Evolutionary conservation across 352 stramenopile genomes (phyloP), one percentile per base, ranked within the genome.

Genomic region (Thalassiosira allenii): DNA sequence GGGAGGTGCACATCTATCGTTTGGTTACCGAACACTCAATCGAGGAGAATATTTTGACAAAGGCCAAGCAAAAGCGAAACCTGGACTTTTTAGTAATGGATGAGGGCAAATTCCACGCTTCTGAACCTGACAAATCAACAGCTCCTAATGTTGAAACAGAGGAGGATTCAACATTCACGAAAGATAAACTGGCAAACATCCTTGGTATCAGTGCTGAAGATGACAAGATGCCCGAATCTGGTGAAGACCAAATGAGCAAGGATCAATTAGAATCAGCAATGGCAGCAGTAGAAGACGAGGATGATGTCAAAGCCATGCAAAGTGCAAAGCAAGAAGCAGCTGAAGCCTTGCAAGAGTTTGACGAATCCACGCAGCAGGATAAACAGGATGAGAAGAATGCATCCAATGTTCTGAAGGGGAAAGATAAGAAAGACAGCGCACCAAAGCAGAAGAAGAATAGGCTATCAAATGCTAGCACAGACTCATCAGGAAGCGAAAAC

Each of bases 41-140:
- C 34, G 98, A 99, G 86, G 97, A 99, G 84, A 99, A 99, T 86
- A 99, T 99, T 72, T 79, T 99, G n/a, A 92, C 94, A n/a, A 99
- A 99, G 82, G 97, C 88, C 29, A 89, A 91, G 66, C 97, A 99
- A 80, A 99, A 99, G 88, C 92, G 96, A 0, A 97, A 99, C 66
- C 89, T 99, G 30, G 97, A 99, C 83, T 96, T 97, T 34, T 81
- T 99, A 2, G 96, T 95, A 0, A 95, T 96, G 90, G 93, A 95
- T 83, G 32, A 94, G 78, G 92, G 92, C 44, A 94, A 95, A 29
- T 96, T 96, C 70, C 82, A 93, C 62, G 78, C 86, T 11, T 65
- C 40, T 25, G 12, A 59, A 40, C 30, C 71, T 53, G 86, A 90
- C 4, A 89, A 96, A 53, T 93, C 94, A 71, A 93, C 89, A 17